Percentiles rank a stretch among this genome's conserved stretches.
These are phyloP conservation scores for Malus sieversii DNA, from an alignment of 306 rosid genomes.

Conservation along the genomic window DNA sequence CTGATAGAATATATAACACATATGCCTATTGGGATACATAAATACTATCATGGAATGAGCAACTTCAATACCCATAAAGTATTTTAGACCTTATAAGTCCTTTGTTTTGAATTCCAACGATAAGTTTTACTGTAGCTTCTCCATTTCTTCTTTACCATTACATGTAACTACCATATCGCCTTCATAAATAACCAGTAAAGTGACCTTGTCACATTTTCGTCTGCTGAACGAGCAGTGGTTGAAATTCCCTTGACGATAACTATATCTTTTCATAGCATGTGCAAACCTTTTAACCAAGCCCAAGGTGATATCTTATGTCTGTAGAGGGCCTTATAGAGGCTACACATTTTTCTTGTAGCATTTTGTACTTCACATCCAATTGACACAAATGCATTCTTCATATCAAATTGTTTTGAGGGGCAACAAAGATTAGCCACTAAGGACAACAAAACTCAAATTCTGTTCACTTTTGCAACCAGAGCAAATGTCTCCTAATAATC, in stretches of 20 bases:
- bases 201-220: background rate
- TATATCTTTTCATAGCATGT: background rate
- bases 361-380: background rate
- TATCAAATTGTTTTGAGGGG: too few species aligned
- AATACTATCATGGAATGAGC: background rate
- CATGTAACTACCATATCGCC: background rate
- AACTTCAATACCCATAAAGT: background rate
- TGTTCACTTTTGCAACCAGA: too few species aligned
- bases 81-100: background rate
- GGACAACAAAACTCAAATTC: too few species aligned
- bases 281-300: background rate
- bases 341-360: background rate
- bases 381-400: too few species aligned
- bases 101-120: background rate
- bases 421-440: too few species aligned
- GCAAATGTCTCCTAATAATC: too few species aligned
- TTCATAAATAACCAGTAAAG: too few species aligned
- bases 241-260: background rate
- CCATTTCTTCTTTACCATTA: background rate
- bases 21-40: background rate
- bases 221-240: background rate
- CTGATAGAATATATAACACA: background rate
- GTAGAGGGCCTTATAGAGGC: background rate
- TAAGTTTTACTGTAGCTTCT: background rate
- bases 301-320: background rate